Evolutionary conservation across 1,284 basidiomycete species (phyloP).

Genomic region (Rhodotorula sp.): DNA sequence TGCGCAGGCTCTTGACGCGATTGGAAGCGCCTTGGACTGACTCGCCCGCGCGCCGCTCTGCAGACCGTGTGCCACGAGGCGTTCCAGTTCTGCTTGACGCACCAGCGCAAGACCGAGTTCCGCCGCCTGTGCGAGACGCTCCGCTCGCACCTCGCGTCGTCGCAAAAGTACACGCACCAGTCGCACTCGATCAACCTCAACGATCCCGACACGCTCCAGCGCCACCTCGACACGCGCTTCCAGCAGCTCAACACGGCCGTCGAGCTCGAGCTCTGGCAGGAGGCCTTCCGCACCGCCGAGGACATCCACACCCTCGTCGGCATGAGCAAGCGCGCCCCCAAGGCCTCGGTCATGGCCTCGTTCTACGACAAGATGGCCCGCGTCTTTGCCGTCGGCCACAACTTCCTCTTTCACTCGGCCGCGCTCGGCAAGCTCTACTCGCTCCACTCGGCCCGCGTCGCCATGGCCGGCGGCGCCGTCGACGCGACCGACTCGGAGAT

Average conservation of each 20-base stretch:
- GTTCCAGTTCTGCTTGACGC: constrained; percentile 92
- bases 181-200: constrained; percentile 96
- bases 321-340: constrained; percentile 64
- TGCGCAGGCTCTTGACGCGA: too few species aligned
- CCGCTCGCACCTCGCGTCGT: constrained; percentile 90
- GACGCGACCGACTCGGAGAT: constrained; percentile 65
- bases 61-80: constrained; percentile 96
- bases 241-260: constrained; percentile 97
- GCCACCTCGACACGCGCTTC: constrained; percentile 96
- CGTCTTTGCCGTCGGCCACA: constrained; percentile 86
- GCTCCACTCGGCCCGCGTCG: constrained; percentile 59
- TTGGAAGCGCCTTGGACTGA: too few species aligned
- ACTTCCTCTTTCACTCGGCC: constrained; percentile 93
- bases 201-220: constrained; percentile 93
- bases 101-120: constrained; percentile 96
- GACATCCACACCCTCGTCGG: constrained; percentile 96
- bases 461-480: constrained; percentile 59
- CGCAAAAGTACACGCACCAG: constrained; percentile 94
- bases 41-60: not conserved
- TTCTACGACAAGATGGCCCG: constrained; percentile 98
- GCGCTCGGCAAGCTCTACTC: constrained; percentile 82
- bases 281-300: constrained; percentile 97
- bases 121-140: constrained; percentile 95
- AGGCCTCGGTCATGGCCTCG: constrained; percentile 95
- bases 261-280: constrained; percentile 98